Base-by-base conservation (phyloP, 1,284 basidiomycete genomes). In the Boletus semigastroideus region DNA sequence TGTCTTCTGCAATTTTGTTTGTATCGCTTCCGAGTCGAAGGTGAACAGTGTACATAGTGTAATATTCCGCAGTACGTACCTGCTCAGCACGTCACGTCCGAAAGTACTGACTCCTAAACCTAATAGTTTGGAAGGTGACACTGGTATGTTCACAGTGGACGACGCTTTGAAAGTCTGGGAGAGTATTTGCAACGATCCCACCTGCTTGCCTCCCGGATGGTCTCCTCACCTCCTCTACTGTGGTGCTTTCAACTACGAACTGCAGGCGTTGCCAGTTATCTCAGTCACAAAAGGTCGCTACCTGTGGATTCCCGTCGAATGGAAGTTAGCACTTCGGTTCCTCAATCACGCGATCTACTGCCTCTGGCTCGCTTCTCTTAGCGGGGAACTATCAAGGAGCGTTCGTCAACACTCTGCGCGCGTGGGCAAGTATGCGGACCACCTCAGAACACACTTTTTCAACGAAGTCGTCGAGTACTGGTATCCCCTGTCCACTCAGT, bases 381-480 rank as follows among this genome's bases (percentile, higher is more conserved):
- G 31, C 14, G 17, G 9, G 25, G 27, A 34, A n/a, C 19, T 52
- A 1, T 12, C 20, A 1, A 34, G 31, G 13, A 4, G 1, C 16
- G 1, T 39, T 28, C 47, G 50, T 19, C 9, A 9, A 0, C 19
- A 14, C 2, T n/a, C n/a, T 11, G 13, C n/a, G 20, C n/a, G n/a
- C n/a, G 2, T 1, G 40, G 14, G 30, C 1, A 31, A n/a, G 10
- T 52, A 38, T 27, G 36, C 5, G 5, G 22, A 44, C n/a, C 36
- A 8, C 17, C 19, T 39, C 5, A 34, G 49, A 11, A 14, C 41
- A 1, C 34, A 14, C 1, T 52, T 52, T 25, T 38, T 52, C 5
- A 8, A 52, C 4, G 48, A 52, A 28, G 48, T 52, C 6, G 10
- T 52, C 7, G 42, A 27, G 25, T 52, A 42, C 40, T 51, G 40